Conservation (phyloP, 202 grass and related monocot genomes). For the Dendrocalamus latiflorus region DNA sequence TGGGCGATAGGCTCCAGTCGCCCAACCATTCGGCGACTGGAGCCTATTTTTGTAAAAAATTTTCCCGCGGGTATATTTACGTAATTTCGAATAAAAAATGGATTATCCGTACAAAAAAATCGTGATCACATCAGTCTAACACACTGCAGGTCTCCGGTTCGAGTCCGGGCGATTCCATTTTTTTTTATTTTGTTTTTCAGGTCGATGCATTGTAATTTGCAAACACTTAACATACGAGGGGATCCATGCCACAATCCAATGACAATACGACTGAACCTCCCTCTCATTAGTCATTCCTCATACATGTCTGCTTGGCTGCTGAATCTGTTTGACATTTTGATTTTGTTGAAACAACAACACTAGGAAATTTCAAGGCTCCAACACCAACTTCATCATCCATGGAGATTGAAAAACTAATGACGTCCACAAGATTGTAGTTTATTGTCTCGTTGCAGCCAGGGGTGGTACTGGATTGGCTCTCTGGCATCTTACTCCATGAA, state of each 20-base stretch:
- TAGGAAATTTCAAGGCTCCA: not conserved
- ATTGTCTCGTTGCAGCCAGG: too few species aligned
- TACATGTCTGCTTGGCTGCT: not conserved
- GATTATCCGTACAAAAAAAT: too few species aligned
- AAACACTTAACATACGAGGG: too few species aligned
- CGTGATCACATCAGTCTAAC: constrained; percentile 43
- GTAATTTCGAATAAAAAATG: too few species aligned
- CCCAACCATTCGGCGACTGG: too few species aligned
- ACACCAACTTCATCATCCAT: not conserved
- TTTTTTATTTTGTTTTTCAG: too few species aligned
- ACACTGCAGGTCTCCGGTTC: constrained; percentile 94
- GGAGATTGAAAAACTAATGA: not conserved
- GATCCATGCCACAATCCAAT: not conserved
- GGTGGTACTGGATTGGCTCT: too few species aligned
- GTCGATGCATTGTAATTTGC: not conserved
- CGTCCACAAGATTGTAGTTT: too few species aligned
- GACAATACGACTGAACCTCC: not conserved
- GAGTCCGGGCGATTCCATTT: constrained; percentile 64
- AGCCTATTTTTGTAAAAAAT: too few species aligned
- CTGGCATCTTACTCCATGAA: too few species aligned
- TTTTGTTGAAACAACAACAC: not conserved
- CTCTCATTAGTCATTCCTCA: not conserved
- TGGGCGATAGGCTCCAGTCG: too few species aligned
- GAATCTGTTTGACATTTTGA: not conserved
- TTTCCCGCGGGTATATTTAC: too few species aligned